A percentile compares a stretch with the other conserved stretches of the same genome.
These are phyloP conservation scores for Colletotrichum karsti DNA, from an alignment of 2,329 filamentous ascomycete species.

Conservation along the genomic window DNA sequence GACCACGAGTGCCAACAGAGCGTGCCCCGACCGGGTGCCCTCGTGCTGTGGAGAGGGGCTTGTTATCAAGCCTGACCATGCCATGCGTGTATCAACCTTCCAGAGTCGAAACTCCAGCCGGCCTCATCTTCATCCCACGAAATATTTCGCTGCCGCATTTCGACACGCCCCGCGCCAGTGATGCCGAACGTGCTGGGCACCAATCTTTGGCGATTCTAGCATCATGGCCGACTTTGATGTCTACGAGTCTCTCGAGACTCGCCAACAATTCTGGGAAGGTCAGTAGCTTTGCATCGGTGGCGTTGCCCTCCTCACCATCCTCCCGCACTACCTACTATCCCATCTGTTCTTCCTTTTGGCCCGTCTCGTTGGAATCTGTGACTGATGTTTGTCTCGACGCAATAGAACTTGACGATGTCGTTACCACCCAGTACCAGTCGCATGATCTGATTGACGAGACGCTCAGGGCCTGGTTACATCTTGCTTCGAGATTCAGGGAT, in stretches of 20 bases:
- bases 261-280: slow-evolving; percentile 93
- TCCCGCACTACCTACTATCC: neutral
- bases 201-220: slow-evolving; percentile 25
- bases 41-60: slow-evolving; percentile 6
- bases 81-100: slow-evolving; percentile 13
- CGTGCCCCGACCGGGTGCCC: neutral
- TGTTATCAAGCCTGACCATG: slow-evolving; percentile 21
- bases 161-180: slow-evolving; percentile 4
- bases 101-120: slow-evolving; percentile 20
- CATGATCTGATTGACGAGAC: slow-evolving; percentile 80
- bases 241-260: slow-evolving; percentile 75
- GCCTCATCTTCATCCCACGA: slow-evolving; percentile 14
- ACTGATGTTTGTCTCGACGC: slow-evolving; percentile 2
- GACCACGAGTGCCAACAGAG: too few species aligned
- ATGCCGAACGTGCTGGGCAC: slow-evolving; percentile 13
- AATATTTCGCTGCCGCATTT: neutral
- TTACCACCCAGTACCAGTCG: slow-evolving; percentile 55
- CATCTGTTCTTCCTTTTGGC: slow-evolving; percentile 20
- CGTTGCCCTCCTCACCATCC: neutral
- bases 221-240: slow-evolving; percentile 72
- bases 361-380: neutral
- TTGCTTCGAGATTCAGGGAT: slow-evolving; percentile 80
- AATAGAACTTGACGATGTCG: slow-evolving; percentile 57
- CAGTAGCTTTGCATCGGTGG: slow-evolving; percentile 34
- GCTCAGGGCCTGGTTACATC: slow-evolving; percentile 82